Percentiles rank a stretch among this genome's conserved stretches.
Conservation (phyloP, 2,329 filamentous ascomycete genomes). For the Arthrinium puccinioides region DNA sequence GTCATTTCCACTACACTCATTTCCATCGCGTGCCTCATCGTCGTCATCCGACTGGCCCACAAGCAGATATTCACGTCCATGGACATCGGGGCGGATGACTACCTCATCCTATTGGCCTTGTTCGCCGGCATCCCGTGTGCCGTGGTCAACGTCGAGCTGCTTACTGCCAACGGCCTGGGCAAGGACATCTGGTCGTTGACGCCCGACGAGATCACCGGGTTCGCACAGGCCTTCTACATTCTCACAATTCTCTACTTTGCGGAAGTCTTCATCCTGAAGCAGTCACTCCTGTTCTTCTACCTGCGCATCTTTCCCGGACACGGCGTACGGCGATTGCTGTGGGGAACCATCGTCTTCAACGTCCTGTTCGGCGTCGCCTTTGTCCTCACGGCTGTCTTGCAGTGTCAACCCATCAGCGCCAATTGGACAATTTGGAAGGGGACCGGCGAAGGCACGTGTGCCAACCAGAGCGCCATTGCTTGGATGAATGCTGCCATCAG, state of each 20-base stretch:
- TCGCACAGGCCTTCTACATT: slow-evolving; percentile 16
- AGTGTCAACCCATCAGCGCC: slow-evolving; percentile 25
- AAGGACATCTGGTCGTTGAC: slow-evolving; percentile 20
- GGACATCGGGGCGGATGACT: slow-evolving; percentile 10
- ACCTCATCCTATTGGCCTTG: slow-evolving; percentile 9
- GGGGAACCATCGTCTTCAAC: slow-evolving; percentile 15
- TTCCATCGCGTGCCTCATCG: slow-evolving; percentile 5
- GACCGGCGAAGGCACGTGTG: slow-evolving; percentile 19
- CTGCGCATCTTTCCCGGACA: slow-evolving; percentile 25
- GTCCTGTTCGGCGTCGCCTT: slow-evolving; percentile 15
- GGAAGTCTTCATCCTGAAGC: slow-evolving; percentile 24
- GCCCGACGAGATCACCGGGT: slow-evolving; percentile 15
- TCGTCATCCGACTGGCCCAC: slow-evolving; percentile 8
- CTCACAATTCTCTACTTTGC: slow-evolving; percentile 11
- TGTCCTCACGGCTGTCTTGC: slow-evolving; percentile 17
- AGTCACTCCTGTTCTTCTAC: slow-evolving; percentile 31
- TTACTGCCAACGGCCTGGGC: slow-evolving; percentile 15
- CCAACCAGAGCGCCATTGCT: slow-evolving; percentile 24
- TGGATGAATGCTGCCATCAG: slow-evolving; percentile 31
- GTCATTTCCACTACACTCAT: slow-evolving; percentile 7
- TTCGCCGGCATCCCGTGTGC: slow-evolving; percentile 9
- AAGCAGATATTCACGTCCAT: slow-evolving; percentile 9
- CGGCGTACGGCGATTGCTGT: slow-evolving; percentile 8
- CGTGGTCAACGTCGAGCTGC: slow-evolving; percentile 9
- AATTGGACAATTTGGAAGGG: slow-evolving; percentile 31